phyloP scores from a whole-genome alignment of 768 basidiomycete genomes.

The Clitopilus passeckerianus region DNA sequence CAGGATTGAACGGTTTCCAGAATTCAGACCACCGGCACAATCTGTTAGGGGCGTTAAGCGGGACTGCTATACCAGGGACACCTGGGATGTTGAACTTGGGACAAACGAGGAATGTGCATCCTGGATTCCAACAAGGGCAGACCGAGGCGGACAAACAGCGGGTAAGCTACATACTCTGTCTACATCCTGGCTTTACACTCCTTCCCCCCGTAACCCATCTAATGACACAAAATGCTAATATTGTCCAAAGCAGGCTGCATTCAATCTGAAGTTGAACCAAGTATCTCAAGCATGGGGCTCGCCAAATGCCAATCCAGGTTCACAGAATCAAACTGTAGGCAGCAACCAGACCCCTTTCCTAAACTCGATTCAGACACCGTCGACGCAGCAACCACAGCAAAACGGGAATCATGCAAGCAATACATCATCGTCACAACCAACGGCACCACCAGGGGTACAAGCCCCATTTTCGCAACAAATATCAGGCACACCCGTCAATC shows the following conservation, averaged over 20 bases:
- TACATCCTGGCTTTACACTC: neutral
- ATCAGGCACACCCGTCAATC: slow-evolving; percentile 19
- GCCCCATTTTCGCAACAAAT: slow-evolving; percentile 22
- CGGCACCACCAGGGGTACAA: slow-evolving; percentile 43
- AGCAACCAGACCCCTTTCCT: slow-evolving; percentile 9
- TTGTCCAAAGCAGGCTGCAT: slow-evolving; percentile 41
- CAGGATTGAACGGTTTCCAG: slow-evolving; percentile 71
- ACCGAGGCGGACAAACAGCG: slow-evolving; percentile 65
- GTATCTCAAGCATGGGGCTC: slow-evolving; percentile 63
- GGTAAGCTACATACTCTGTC: slow-evolving; percentile 35
- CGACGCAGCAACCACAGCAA: slow-evolving; percentile 25
- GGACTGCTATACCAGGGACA: slow-evolving; percentile 36
- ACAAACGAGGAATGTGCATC: slow-evolving; percentile 42
- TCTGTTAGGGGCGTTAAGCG: slow-evolving; percentile 47
- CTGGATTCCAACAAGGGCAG: slow-evolving; percentile 53
- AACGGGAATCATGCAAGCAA: slow-evolving; percentile 41
- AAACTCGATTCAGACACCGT: slow-evolving; percentile 14
- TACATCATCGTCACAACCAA: slow-evolving; percentile 42
- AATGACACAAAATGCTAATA: slow-evolving; percentile 11
- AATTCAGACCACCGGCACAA: slow-evolving; percentile 42
- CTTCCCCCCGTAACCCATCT: slow-evolving; percentile 4
- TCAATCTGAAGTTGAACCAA: slow-evolving; percentile 60
- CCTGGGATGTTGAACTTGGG: slow-evolving; percentile 66
- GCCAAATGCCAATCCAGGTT: slow-evolving; percentile 41
- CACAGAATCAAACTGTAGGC: slow-evolving; percentile 22